Percentiles rank a stretch among this genome's conserved stretches.
These are phyloP conservation scores for Gossypium schwendimanii DNA, from an alignment of 441 rosid genomes.

Conservation along the genomic window DNA sequence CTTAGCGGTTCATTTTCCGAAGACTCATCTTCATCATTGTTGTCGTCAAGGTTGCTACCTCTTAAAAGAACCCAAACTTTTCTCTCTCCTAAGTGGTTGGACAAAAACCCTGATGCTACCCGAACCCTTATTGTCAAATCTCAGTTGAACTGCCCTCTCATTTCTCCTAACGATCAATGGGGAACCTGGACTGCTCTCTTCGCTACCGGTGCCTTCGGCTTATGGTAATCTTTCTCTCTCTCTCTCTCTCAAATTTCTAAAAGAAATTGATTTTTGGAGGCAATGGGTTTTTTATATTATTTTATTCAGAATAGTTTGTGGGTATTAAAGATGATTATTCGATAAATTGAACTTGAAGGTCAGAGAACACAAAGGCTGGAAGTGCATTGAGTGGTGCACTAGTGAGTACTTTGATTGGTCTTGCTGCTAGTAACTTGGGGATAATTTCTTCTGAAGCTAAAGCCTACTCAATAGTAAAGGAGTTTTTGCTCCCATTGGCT, in stretches of 20 bases:
- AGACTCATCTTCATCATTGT: not conserved
- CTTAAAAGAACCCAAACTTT: conserved; percentile 20
- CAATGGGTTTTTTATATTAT: not conserved
- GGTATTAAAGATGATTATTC: not conserved
- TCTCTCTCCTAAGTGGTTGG: conserved; percentile 19
- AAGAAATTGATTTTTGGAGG: not conserved
- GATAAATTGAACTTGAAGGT: conserved; percentile 30
- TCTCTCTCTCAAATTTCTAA: not conserved
- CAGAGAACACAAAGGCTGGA: conserved; percentile 75
- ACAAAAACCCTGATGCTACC: conserved; percentile 8
- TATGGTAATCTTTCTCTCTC: conserved; percentile 43
- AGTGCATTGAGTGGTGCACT: conserved; percentile 64
- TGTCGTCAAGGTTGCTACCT: conserved; percentile 11
- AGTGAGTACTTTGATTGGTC: conserved; percentile 69
- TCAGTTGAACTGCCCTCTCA: conserved; percentile 49
- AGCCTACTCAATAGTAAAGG: conserved; percentile 49
- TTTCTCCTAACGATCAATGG: conserved; percentile 72
- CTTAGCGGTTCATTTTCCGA: not conserved
- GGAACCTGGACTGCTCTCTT: conserved; percentile 83
- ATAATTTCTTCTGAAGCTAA: conserved; percentile 50
- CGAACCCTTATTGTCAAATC: conserved; percentile 47
- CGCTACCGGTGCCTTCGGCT: conserved; percentile 74
- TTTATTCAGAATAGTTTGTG: not conserved
- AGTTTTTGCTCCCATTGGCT: conserved; percentile 61
- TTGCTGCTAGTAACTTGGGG: conserved; percentile 68